Base-by-base conservation (phyloP, 208 protist species). In the Leptomonas seymouri region DNA sequence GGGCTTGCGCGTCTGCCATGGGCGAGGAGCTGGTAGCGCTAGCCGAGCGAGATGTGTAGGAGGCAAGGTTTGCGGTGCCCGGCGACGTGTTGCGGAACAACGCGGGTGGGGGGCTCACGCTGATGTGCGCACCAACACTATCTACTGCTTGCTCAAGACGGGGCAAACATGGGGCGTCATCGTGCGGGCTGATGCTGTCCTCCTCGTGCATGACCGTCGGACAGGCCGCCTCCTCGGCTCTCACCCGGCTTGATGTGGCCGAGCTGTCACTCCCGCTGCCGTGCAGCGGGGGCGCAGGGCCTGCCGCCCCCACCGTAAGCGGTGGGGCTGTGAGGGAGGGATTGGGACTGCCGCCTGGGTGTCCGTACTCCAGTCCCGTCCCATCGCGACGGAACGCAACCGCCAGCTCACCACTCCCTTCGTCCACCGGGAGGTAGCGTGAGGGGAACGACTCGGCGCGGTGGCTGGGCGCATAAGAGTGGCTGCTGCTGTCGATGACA, bases 11-110 rank as follows among this genome's bases (percentile, higher is more conserved):
- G 60, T 12, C 60, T 27, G 34, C 44, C 8, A 20, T 66, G 2
- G 60, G 60, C 48, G 60, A 66, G n/a, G 60, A n/a, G n/a, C n/a
- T 66, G 25, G 34, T n/a, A n/a, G 60, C 54, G 60, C 42, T 66
- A 30, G 60, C 55, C 15, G 31, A 55, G 46, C 54, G 60, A 3
- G 60, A 66, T 31, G 60, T 46, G 48, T 46, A 56, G 30, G 60
- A 66, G 20, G 60, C 60, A 0, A 66, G 48, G 31, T 66, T 66
- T 9, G 28, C 28, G 25, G 30, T 46, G 2, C 46, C 48, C 9
- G 48, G 45, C 6, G 60, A 66, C 60, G 48, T 2, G 41, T 66
- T 66, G 28, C 46, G 31, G 3, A 46, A 66, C 18, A 46, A 55
- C 30, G 18, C 31, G 3, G 60, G 44, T n/a, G 60, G 60, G 31